Percentiles rank a stretch among this genome's conserved stretches.
These are phyloP conservation scores for Ascosphaera apis DNA, from an alignment of 2,329 filamentous ascomycete species.

Conservation along the genomic window DNA sequence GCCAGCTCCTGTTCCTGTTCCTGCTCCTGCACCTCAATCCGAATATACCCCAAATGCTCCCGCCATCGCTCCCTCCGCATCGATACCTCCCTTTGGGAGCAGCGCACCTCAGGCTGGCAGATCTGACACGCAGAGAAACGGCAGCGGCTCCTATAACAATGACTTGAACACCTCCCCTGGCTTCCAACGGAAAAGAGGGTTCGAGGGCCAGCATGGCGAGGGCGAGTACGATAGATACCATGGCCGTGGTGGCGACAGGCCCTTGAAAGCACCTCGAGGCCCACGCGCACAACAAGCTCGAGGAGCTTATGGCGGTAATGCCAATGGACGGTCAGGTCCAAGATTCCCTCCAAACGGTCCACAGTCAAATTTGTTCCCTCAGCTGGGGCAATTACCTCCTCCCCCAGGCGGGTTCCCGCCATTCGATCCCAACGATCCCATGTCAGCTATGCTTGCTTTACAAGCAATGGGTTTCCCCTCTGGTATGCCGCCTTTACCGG, in stretches of 20 bases:
- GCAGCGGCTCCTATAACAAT: constrained; percentile 7
- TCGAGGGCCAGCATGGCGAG: constrained; percentile 25
- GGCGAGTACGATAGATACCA: constrained; percentile 21
- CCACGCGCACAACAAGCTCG: constrained; percentile 12
- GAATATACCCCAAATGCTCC: constrained; percentile 5
- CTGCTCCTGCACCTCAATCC: too few relatives aligned
- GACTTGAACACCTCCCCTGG: constrained; percentile 7
- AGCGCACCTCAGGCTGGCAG: constrained; percentile 8
- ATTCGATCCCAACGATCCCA: constrained; percentile 32
- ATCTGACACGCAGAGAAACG: constrained; percentile 5
- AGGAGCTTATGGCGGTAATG: constrained; percentile 12
- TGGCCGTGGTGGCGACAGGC: constrained; percentile 18
- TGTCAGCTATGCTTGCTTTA: constrained; percentile 30
- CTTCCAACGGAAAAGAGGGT: constrained; percentile 29
- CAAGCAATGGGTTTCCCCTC: constrained; percentile 29
- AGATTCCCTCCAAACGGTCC: constrained; percentile 8
- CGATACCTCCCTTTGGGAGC: constrained; percentile 9
- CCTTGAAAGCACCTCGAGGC: constrained; percentile 23
- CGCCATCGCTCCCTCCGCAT: constrained; percentile 6
- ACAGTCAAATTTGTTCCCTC: constrained; percentile 12
- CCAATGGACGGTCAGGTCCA: constrained; percentile 17
- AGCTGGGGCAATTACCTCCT: constrained; percentile 19
- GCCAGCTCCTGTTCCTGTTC: constrained; percentile 7
- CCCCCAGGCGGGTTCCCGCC: constrained; percentile 23
- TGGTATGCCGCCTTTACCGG: constrained; percentile 22